phyloP scores from a whole-genome alignment of 1,284 basidiomycete genomes.

The Psilocybe mexicana region DNA sequence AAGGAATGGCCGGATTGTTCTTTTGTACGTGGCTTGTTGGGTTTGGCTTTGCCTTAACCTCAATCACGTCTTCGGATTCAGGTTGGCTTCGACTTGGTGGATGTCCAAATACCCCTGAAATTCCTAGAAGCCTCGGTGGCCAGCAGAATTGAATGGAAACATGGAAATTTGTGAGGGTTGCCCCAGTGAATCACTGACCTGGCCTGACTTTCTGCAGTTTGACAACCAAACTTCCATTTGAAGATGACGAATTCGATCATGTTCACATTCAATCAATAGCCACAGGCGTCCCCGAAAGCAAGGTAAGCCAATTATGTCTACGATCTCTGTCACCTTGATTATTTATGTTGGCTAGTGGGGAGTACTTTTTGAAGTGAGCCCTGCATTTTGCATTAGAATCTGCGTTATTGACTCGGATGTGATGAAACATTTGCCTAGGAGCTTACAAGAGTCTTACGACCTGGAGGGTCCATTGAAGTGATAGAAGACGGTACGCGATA shows the following conservation, averaged over 20 bases:
- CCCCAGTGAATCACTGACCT: not conserved
- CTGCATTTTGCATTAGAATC: not conserved
- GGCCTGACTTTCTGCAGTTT: conserved; percentile 42
- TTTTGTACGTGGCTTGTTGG: conserved; percentile 49
- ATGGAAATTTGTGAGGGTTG: conserved; percentile 68
- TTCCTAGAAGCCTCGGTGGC: conserved; percentile 51
- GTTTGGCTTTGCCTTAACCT: too few relatives aligned
- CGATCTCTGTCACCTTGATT: conserved; percentile 9
- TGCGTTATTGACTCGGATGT: not conserved
- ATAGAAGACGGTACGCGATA: conserved; percentile 62
- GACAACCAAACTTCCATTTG: conserved; percentile 72
- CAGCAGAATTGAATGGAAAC: conserved; percentile 63
- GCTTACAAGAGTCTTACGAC: conserved; percentile 64
- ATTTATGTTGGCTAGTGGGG: conserved; percentile 52
- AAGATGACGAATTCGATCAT: conserved; percentile 77
- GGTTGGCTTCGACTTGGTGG: conserved; percentile 76
- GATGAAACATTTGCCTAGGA: conserved; percentile 44
- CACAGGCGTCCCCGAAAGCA: conserved; percentile 71
- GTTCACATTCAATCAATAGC: conserved; percentile 68
- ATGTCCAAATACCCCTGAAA: conserved; percentile 61
- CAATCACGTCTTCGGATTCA: conserved; percentile 25
- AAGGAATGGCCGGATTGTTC: conserved; percentile 66
- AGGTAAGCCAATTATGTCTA: conserved; percentile 40
- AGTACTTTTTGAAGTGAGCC: conserved; percentile 61
- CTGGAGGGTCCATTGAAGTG: conserved; percentile 69